Evolutionary conservation across 1,139 yeast species (phyloP), one percentile per base, ranked within the genome.

Genomic region (Lodderomyces jiufengensis): DNA sequence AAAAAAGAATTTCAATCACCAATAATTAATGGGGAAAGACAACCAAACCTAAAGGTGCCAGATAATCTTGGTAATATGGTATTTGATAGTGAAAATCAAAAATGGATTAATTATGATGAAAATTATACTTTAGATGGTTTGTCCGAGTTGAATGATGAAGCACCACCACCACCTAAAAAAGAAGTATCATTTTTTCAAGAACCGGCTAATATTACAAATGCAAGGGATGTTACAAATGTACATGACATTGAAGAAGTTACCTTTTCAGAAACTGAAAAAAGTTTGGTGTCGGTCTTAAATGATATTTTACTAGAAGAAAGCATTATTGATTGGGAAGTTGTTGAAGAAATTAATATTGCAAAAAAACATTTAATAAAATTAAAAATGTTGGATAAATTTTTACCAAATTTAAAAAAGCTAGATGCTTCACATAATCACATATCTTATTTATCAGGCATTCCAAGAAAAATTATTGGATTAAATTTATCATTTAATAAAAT

Each of bases 391-490:
- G 57, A 65, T 28, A 49, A 51, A 24, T 66, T 75, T 39, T 57
- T 74, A 24, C 82, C 82, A 0, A 57, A 61, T 31, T 49, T 76
- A 31, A 49, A 55, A 36, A 52, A 48, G 22, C 39, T 73, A 5
- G 61, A 73, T 48, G 57, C 74, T 11, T 62, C 76, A 0, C 40
- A 56, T 23, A 77, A 77, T 52, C 46, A 52, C 9, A 51, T 77
- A n/a, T 56, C 61, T 22, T 75, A 59, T 44, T 53, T 71, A 21
- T 70, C 68, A 27, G 83, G 81, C 0, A 47, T 76, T 12, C 80
- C 81, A 0, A 42, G 39, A 6, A 43, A 47, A 1, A 44, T 70
- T 2, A 62, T 71, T 40, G 57, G 59, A 24, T 49, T 77, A 36
- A 53, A 64, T 36, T 49, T 71, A 10, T 50, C 64, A 2, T 42